A percentile compares a stretch with the other conserved stretches of the same genome.
phyloP scores from a whole-genome alignment of 2,329 filamentous ascomycete species.

The Sporothrix phasma region DNA sequence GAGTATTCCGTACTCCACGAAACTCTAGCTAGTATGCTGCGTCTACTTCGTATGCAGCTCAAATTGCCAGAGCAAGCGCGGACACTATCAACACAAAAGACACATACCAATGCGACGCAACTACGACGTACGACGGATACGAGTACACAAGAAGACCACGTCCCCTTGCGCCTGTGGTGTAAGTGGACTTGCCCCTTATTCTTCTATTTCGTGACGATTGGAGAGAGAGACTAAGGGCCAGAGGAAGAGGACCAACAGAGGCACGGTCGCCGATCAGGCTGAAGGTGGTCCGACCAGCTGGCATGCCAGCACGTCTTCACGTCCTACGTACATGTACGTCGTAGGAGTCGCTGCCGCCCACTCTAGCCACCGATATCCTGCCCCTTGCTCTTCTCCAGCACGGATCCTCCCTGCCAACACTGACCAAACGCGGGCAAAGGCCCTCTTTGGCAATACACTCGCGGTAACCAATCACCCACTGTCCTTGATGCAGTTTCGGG shows the following conservation, averaged over 20 bases:
- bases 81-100: no score
- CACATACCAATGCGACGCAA: no score
- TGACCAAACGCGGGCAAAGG: neutral
- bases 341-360: no score
- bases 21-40: no score
- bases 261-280: neutral
- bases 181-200: neutral
- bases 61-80: neutral
- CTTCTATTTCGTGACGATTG: neutral
- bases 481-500: neutral
- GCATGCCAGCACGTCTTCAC: neutral
- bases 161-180: neutral
- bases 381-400: constrained; percentile 1
- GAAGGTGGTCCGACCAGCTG: neutral
- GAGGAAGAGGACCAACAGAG: neutral
- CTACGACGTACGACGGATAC: neutral
- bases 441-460: neutral
- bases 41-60: no score
- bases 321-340: no score
- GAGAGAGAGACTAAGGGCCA: neutral
- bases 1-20: no score
- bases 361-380: neutral
- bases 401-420: neutral
- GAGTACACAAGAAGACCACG: neutral
- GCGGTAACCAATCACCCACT: neutral